A percentile compares a stretch with the other conserved stretches of the same genome.
phyloP scores from a whole-genome alignment of 108 stramenopile species.

The Stephanodiscus triporus region DNA sequence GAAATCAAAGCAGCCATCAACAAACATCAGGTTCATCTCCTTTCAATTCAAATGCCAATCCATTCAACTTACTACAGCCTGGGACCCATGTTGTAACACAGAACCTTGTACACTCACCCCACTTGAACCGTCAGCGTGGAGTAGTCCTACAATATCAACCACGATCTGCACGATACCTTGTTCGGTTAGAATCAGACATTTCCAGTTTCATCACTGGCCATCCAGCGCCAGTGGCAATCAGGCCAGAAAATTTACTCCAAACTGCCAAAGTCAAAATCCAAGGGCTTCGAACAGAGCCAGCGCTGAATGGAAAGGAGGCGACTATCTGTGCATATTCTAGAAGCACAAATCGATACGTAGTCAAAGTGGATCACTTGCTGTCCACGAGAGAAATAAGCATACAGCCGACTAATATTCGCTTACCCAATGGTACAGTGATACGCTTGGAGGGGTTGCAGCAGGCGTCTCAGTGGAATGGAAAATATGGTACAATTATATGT shows the following conservation, averaged over 20 bases:
- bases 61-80: conserved; percentile 29
- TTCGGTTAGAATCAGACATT: conserved; percentile 25
- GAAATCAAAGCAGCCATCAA: conserved; percentile 7
- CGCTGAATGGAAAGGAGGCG: conserved; percentile 28
- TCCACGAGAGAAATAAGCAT: conserved; percentile 41
- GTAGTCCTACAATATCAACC: conserved; percentile 21
- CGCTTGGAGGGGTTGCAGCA: conserved; percentile 41
- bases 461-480: conserved; percentile 49
- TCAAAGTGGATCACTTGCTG: conserved; percentile 18
- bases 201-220: not conserved
- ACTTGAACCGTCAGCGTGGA: conserved; percentile 27
- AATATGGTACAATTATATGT: conserved; percentile 22
- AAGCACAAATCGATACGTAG: conserved; percentile 46
- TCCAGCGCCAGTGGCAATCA: conserved; percentile 23
- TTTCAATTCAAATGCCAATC: conserved; percentile 2
- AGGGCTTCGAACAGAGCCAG: conserved; percentile 28
- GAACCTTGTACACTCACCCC: conserved; percentile 44
- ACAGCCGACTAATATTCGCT: conserved; percentile 31
- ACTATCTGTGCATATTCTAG: conserved; percentile 30
- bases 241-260: conserved; percentile 35
- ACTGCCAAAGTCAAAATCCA: conserved; percentile 23
- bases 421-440: conserved; percentile 34
- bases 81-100: conserved; percentile 39
- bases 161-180: conserved; percentile 20
- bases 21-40: not conserved